These are phyloP conservation scores for Davidsoniella virescens DNA, from an alignment of 2,329 filamentous ascomycete genomes.

Conservation along the genomic window DNA sequence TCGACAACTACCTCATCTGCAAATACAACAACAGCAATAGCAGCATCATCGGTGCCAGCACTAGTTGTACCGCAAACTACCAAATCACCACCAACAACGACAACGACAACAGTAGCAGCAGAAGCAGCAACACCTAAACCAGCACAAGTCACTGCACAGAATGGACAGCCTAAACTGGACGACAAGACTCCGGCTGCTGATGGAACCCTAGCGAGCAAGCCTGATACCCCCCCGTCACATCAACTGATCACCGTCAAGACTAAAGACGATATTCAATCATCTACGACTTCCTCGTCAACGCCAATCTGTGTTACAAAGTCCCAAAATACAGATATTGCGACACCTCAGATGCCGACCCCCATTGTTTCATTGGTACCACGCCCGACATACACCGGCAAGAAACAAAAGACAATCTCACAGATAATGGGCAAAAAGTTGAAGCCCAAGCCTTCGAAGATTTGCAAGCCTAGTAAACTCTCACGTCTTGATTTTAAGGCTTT, in stretches of 20 bases:
- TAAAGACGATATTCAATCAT: too few relatives aligned
- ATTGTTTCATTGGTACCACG: background rate
- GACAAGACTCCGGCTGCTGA: too few relatives aligned
- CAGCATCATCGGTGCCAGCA: background rate
- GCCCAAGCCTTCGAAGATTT: slow-evolving; percentile 7
- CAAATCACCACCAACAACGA: background rate
- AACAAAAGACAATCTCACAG: slow-evolving; percentile 11
- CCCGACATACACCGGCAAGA: background rate
- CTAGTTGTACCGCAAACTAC: background rate
- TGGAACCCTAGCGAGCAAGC: too few relatives aligned
- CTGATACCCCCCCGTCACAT: too few relatives aligned
- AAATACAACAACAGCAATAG: background rate
- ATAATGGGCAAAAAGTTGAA: slow-evolving; percentile 6
- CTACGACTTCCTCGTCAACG: background rate
- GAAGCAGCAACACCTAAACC: background rate
- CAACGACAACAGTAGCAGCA: background rate
- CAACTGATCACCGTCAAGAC: too few relatives aligned
- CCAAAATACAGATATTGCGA: background rate
- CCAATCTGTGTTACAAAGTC: background rate
- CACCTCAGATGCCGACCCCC: background rate
- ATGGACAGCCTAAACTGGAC: too few relatives aligned
- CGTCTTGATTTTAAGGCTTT: slow-evolving; percentile 29
- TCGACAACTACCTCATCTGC: background rate
- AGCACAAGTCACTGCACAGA: background rate
- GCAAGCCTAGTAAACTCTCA: slow-evolving; percentile 24